Evolutionary conservation across 495 filamentous ascomycete species (phyloP), one percentile per base, ranked within the genome.

Genomic region (Sphaerosporella brunnea): DNA sequence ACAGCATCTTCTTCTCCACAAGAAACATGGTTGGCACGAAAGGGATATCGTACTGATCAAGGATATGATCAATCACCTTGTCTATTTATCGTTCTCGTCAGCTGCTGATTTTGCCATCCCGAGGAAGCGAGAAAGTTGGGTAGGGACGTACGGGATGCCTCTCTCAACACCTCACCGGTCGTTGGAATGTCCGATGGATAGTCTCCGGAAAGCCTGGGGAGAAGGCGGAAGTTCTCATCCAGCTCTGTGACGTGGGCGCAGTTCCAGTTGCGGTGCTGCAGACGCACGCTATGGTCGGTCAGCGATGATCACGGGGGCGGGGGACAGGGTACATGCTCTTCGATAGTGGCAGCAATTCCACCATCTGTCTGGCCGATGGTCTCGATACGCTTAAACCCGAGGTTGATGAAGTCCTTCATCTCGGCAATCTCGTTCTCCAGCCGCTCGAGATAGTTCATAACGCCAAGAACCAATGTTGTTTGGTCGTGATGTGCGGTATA

Each of bases 1-100:
- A 60, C 2, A 58, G 44, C 15, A 54, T 52, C 28, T 60, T 60
- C 32, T 60, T 60, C 38, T 60, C 57, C n/a, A 50, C 18, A 32
- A 60, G 18, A 32, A 60, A 60, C 57, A 60, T 60, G 0, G 55
- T 60, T 1, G 57, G 55, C 15, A 58, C 23, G 41, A 60, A 60
- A 7, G 57, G 57, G 36, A 60, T 45, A 45, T 60, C 55, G 42
- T 60, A 60, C 25, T 52, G 20, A 23, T 60, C 57, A 1, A 60
- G 46, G 5, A 60, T 13, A n/a, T 49, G 45, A 36, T 58, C 55
- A 35, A 60, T 51, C 0, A 23, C 34, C 23, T 55, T 40, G 42
- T 60, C 57, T 60, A 28, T 37, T 32, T 16, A n/a, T n/a, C n/a
- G n/a, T n/a, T n/a, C n/a, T n/a, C n/a, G n/a, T n/a, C n/a, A n/a